Percentiles rank a stretch among this genome's conserved stretches.
Evolutionary conservation across 2,329 filamentous ascomycete species (phyloP).

Genomic region (Lecanoromycetidae sp.): DNA sequence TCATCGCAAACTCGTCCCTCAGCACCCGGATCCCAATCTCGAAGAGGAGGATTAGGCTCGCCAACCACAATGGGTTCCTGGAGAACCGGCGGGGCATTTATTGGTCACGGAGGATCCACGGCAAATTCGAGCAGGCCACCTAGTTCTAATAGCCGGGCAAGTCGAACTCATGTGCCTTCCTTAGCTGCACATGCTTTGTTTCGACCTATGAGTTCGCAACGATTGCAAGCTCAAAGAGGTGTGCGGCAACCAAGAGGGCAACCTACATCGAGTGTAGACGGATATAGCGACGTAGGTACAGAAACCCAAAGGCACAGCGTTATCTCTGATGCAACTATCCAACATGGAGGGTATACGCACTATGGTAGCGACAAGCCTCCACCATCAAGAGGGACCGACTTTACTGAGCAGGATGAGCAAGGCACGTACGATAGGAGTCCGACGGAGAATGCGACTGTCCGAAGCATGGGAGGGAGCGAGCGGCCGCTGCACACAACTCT

Average conservation of each 20-base stretch:
- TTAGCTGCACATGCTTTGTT: slow-evolving; percentile 87
- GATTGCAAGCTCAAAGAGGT: slow-evolving; percentile 78
- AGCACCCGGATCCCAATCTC: slow-evolving; percentile 45
- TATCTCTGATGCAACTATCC: slow-evolving; percentile 40
- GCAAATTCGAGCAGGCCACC: slow-evolving; percentile 37
- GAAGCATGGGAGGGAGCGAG: slow-evolving; percentile 65
- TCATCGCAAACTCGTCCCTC: slow-evolving; percentile 42
- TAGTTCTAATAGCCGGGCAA: slow-evolving; percentile 50
- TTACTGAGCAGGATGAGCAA: slow-evolving; percentile 64
- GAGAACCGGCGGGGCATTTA: slow-evolving; percentile 23
- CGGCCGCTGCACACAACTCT: slow-evolving; percentile 54
- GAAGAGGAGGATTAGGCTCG: slow-evolving; percentile 40
- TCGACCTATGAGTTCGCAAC: slow-evolving; percentile 90
- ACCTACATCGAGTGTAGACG: slow-evolving; percentile 29
- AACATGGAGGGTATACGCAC: slow-evolving; percentile 20
- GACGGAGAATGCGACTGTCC: slow-evolving; percentile 44
- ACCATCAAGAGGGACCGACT: slow-evolving; percentile 69
- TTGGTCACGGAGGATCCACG: slow-evolving; percentile 33
- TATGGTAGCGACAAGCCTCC: slow-evolving; percentile 43
- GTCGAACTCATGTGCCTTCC: slow-evolving; percentile 78
- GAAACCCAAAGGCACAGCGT: slow-evolving; percentile 47
- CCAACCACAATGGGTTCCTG: slow-evolving; percentile 26
- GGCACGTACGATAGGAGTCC: slow-evolving; percentile 65
- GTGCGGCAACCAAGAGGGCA: slow-evolving; percentile 35
- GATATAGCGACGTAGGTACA: slow-evolving; percentile 33